Percentiles rank a stretch among this genome's conserved stretches.
Conservation (phyloP, 306 rosid genomes). For the Sicyos baderoa region DNA sequence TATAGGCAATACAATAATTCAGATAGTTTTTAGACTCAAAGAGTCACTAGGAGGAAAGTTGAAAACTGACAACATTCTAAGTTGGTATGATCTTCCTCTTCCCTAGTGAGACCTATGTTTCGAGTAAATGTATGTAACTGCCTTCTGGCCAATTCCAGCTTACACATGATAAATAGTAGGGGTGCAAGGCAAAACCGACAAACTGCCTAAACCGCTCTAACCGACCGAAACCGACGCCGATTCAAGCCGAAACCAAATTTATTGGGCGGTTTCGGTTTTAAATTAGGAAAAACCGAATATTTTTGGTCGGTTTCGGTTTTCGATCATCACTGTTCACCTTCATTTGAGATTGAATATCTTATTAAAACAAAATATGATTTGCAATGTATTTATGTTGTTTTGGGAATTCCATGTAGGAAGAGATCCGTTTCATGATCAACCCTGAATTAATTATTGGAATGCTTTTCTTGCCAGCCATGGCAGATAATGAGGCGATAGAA, state of each 20-base stretch:
- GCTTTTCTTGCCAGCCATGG: slow-evolving; percentile 90
- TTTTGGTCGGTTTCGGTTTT: too few species aligned
- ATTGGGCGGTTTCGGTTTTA: too few species aligned
- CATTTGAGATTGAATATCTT: background rate
- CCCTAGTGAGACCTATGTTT: background rate
- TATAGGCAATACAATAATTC: background rate
- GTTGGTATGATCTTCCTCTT: slow-evolving; percentile 2
- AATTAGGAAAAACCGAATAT: too few species aligned
- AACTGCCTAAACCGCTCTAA: too few species aligned
- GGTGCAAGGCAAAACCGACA: too few species aligned
- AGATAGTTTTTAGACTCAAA: background rate
- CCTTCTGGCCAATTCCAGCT: background rate
- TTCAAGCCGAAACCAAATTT: too few species aligned
- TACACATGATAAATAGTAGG: background rate
- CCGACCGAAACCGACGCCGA: too few species aligned
- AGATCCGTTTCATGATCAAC: slow-evolving; percentile 85
- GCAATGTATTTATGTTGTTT: slow-evolving; percentile 18
- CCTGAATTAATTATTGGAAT: slow-evolving; percentile 82
- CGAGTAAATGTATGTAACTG: background rate
- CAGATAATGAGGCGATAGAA: slow-evolving; percentile 80
- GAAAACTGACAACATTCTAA: background rate
- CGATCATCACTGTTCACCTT: too few species aligned
- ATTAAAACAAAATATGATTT: background rate
- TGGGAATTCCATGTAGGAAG: slow-evolving; percentile 51
- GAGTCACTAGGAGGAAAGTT: background rate